Base-by-base conservation (phyloP, 2,329 filamentous ascomycete species). In the Fusarium citri region DNA sequence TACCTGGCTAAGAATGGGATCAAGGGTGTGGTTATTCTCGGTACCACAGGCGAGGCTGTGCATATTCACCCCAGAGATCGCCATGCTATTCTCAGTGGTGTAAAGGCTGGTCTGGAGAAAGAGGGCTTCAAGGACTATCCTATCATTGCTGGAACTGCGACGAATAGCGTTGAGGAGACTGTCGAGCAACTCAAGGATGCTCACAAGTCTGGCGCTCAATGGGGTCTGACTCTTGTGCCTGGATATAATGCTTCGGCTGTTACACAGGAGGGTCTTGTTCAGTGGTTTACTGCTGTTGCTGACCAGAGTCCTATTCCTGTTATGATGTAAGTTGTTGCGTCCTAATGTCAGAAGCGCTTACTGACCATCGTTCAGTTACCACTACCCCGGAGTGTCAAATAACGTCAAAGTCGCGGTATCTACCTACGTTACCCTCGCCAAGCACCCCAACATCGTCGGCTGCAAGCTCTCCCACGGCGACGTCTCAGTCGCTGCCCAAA, bases 381-480 rank as follows among this genome's bases (percentile, higher is more conserved):
- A 90, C 78, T 90, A 90, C 78, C 89, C 89, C 2, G 89, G 87
- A 54, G 89, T 92, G 23, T 89, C 88, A 12, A 92, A 91, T 81
- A 87, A 88, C 72, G 81, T 91, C 72, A 83, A 84, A 71, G 83
- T 91, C 62, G 80, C 84, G 1, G 86, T 88, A 3, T 82, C 85
- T 11, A 89, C 88, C 0, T 89, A 88, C 74, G 87, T 77, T 20
- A 77, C 75, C 0, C 86, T 92, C 26, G 83, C 89, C 9, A 80
- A 84, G 57, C 89, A 91, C 76, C 84, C 87, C 30, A 91, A 91
- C 74, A 91, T 91, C 61, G 89, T 91, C 6, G 89, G 89, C 53
- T 90, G 87, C 80, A 92, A 92, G 80, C 86, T 92, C 71, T 91
- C 88, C 1, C 89, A 92, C 76, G 89, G 88, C 53, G 88, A 91